Evolutionary conservation across 495 filamentous ascomycete species (phyloP).

Genomic region (Niebla homalea): DNA sequence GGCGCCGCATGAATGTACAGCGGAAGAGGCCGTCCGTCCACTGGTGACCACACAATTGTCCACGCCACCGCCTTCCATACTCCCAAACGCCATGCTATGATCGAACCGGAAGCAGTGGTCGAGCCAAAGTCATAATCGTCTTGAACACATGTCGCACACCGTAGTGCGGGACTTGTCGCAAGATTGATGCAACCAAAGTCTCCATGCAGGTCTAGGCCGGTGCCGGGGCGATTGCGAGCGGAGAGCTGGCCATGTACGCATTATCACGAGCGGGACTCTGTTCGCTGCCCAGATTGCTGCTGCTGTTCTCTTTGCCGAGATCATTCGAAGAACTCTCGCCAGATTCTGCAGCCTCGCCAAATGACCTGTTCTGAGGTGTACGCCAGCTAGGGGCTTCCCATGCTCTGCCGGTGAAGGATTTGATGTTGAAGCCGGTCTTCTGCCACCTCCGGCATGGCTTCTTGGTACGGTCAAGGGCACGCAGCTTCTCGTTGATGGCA

Average conservation of each 20-base stretch:
- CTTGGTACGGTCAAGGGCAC: conserved; percentile 80
- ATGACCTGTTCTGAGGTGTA: conserved; percentile 42
- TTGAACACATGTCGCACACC: too few species aligned
- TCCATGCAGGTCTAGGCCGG: conserved; percentile 25
- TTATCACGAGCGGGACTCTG: conserved; percentile 50
- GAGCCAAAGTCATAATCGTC: too few species aligned
- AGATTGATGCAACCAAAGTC: neutral
- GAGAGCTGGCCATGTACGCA: conserved; percentile 30
- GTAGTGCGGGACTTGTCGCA: too few species aligned
- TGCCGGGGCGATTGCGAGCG: conserved; percentile 24
- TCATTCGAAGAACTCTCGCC: conserved; percentile 46
- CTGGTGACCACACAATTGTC: too few species aligned
- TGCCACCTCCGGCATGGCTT: conserved; percentile 87
- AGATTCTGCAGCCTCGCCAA: conserved; percentile 33
- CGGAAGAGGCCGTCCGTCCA: too few species aligned
- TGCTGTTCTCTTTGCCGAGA: conserved; percentile 65
- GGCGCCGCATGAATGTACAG: too few species aligned
- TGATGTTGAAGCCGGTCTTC: conserved; percentile 65
- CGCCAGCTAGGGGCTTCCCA: conserved; percentile 84
- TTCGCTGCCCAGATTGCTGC: conserved; percentile 56
- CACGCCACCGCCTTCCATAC: too few species aligned
- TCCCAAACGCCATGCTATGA: conserved; percentile 6
- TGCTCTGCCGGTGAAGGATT: conserved; percentile 80
- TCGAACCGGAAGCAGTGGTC: neutral
- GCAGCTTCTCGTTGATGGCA: conserved; percentile 91